Base-by-base conservation (phyloP, 2,329 filamentous ascomycete species). In the Fusarium xyrophilum region DNA sequence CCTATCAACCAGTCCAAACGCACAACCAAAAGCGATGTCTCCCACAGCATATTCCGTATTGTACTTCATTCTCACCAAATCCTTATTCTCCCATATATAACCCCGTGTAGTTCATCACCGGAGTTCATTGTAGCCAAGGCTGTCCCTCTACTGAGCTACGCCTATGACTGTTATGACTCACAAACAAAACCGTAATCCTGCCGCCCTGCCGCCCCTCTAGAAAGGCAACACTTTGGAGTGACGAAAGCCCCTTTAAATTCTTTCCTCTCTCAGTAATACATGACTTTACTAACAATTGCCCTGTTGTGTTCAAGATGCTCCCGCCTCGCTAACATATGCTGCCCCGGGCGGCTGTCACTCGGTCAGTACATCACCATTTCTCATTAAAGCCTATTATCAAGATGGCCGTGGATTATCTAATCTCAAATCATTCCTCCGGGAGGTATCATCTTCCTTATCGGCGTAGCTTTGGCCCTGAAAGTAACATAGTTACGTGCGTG, bases 231-330 rank as follows among this genome's bases (percentile, higher is more conserved):
- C 6, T 19, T 25, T 14, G 1, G 7, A 4, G 6, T n/a, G 6
- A 15, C 2, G 1, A 35, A n/a, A 25, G 0, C 6, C 1, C 7
- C 5, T 35, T 6, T 7, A 0, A 1, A 10, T 17, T 30, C 10
- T 46, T 8, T 21, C 0, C n/a, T 9, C 8, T 30, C 10, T 17
- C 43, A 5, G 1, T 47, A 4, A 5, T 32, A 4, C 13, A 7
- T n/a, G n/a, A 21, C 6, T 47, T 32, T 4, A 13, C 15, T 19
- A 14, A 7, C 5, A 13, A 30, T 32, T 21, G 6, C 27, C 10
- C 28, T 10, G 7, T 23, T 23, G 2, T 47, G 13, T 13, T 12
- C 27, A 23, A 3, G 15, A 23, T 32, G 11, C 28, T 32, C n/a
- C 27, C 27, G 7, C 6, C n/a, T 47, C 44, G 28, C 28, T 50